Evolutionary conservation across 2,329 filamentous ascomycete genomes (phyloP).

Genomic region (Fusarium falciforme): DNA sequence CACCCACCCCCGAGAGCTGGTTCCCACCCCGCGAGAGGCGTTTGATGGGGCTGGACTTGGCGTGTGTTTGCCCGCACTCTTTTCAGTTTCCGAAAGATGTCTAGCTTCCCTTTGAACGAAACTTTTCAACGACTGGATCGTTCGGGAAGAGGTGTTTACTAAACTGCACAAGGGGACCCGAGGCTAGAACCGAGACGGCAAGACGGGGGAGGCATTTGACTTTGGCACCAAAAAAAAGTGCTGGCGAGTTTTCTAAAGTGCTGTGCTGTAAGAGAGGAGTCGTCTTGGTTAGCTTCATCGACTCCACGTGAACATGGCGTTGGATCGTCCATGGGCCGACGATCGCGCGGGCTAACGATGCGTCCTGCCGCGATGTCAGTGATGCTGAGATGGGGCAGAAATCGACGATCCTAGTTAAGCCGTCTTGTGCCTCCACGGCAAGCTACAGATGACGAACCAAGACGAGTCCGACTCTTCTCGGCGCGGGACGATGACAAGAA

Average conservation of each 20-base stretch:
- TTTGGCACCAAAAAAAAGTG: conserved; percentile 11
- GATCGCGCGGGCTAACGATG: conserved; percentile 7
- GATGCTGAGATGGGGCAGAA: neutral
- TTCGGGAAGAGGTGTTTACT: conserved; percentile 2
- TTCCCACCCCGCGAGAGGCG: conserved; percentile 18
- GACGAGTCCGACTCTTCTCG: neutral
- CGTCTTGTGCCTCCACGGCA: neutral
- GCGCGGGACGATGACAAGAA: neutral
- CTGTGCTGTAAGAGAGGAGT: neutral
- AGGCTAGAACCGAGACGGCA: conserved; percentile 23
- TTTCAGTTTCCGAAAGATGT: conserved; percentile 20
- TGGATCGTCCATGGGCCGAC: conserved; percentile 11
- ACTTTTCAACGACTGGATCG: conserved; percentile 3
- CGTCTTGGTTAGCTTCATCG: conserved; percentile 15
- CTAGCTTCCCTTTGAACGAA: conserved; percentile 7
- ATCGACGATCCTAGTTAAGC: conserved; percentile 18
- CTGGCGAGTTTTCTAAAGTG: neutral
- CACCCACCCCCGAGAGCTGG: conserved; percentile 5
- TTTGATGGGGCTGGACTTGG: conserved; percentile 10
- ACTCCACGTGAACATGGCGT: conserved; percentile 25
- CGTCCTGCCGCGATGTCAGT: conserved; percentile 1
- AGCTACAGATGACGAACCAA: conserved; percentile 5
- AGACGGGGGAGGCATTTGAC: conserved; percentile 36
- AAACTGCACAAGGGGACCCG: conserved; percentile 1
- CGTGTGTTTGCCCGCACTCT: neutral